Percentiles rank a stretch among this genome's conserved stretches.
phyloP scores from a whole-genome alignment of 2,329 filamentous ascomycete species.

The Penicillium rolfsii region DNA sequence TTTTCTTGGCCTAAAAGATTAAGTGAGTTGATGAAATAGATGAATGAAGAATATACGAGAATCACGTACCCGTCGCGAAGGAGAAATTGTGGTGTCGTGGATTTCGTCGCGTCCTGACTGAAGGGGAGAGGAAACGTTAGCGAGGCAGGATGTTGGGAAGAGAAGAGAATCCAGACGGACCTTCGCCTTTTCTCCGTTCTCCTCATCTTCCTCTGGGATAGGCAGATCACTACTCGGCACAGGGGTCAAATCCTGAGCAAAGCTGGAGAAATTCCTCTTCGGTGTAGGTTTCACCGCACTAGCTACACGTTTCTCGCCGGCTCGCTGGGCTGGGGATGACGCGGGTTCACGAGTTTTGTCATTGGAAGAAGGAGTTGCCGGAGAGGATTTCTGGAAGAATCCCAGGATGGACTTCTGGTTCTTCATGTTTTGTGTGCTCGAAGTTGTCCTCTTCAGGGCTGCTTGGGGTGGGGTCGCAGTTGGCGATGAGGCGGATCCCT shows the following conservation, averaged over 20 bases:
- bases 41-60: not conserved
- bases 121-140: conserved; percentile 26
- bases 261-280: conserved; percentile 45
- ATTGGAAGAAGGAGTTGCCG: conserved; percentile 47
- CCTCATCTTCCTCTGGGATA: conserved; percentile 68
- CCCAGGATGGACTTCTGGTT: conserved; percentile 74
- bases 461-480: conserved; percentile 43
- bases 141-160: not conserved
- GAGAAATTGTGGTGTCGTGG: conserved; percentile 63
- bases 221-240: conserved; percentile 78
- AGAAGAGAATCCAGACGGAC: conserved; percentile 32
- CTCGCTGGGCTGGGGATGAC: conserved; percentile 43
- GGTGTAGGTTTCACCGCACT: conserved; percentile 41
- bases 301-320: conserved; percentile 34
- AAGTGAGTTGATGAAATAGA: conserved; percentile 4
- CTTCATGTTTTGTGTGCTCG: conserved; percentile 54
- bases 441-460: conserved; percentile 45
- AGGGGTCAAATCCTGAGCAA: conserved; percentile 64
- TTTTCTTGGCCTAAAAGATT: conserved; percentile 58
- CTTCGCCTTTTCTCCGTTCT: conserved; percentile 39
- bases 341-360: conserved; percentile 38
- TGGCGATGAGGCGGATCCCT: conserved; percentile 41
- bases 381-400: conserved; percentile 70
- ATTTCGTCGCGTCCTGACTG: conserved; percentile 51
- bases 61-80: conserved; percentile 71